These are phyloP conservation scores for Flaveria brownii DNA, from an alignment of 129 eudicot species.

Conservation along the genomic window DNA sequence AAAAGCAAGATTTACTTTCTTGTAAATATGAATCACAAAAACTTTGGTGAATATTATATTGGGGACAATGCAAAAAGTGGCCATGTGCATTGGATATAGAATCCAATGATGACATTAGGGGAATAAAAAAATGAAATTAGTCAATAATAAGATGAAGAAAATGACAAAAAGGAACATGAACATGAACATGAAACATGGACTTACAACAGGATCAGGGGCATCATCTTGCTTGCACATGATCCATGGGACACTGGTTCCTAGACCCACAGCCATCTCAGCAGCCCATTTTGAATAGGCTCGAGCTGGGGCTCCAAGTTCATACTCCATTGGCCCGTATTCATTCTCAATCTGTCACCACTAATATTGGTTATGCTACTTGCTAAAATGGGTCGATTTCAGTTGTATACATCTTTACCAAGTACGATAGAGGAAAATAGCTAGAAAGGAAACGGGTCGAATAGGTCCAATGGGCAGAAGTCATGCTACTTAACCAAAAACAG, in stretches of 20 bases:
- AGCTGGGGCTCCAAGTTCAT: slow-evolving; percentile 88
- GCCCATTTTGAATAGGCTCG: slow-evolving; percentile 87
- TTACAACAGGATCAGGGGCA: slow-evolving; percentile 99
- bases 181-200: slow-evolving; percentile 28
- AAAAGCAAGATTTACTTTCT: slow-evolving; percentile 27
- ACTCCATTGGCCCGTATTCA: slow-evolving; percentile 97
- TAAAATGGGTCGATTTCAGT: neutral
- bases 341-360: slow-evolving; percentile 76
- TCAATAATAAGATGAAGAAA: slow-evolving; percentile 29
- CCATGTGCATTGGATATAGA: slow-evolving; percentile 58
- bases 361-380: neutral
- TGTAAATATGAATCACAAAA: slow-evolving; percentile 17
- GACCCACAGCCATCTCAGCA: slow-evolving; percentile 89
- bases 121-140: slow-evolving; percentile 30
- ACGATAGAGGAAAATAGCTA: neutral
- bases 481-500: neutral
- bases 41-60: slow-evolving; percentile 24
- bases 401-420: neutral
- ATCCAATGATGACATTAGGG: slow-evolving; percentile 30
- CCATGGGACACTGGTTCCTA: slow-evolving; percentile 94
- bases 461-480: neutral
- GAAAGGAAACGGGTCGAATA: neutral
- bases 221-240: slow-evolving; percentile 99
- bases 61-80: slow-evolving; percentile 29
- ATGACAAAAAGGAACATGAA: slow-evolving; percentile 33